Conservation (phyloP, 1,139 yeast genomes). For the Suhomyces maxii region DNA sequence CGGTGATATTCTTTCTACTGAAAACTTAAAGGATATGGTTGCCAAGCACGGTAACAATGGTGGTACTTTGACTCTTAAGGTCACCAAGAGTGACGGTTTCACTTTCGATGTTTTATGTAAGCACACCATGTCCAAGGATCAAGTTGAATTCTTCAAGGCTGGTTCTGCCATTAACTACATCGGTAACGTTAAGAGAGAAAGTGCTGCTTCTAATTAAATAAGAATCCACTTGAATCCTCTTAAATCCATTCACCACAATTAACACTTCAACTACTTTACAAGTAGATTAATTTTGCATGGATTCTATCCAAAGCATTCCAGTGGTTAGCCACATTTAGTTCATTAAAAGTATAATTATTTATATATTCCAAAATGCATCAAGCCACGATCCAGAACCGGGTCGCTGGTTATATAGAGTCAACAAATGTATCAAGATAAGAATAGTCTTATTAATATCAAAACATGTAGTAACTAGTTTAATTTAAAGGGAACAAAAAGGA, state of each 20-base stretch:
- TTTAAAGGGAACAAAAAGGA: too few relatives aligned
- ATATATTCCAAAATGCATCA: not conserved
- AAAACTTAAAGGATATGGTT: conserved; percentile 75
- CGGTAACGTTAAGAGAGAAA: conserved; percentile 57
- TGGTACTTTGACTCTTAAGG: conserved; percentile 67
- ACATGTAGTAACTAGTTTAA: too few relatives aligned
- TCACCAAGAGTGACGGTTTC: conserved; percentile 76
- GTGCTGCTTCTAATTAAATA: not conserved
- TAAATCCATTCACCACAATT: not conserved
- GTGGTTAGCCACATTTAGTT: not conserved
- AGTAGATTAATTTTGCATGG: not conserved
- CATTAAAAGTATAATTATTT: not conserved
- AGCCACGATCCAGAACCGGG: not conserved
- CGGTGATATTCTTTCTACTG: conserved; percentile 78
- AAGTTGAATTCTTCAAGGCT: conserved; percentile 92
- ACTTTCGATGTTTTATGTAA: conserved; percentile 69
- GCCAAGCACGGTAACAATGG: conserved; percentile 85
- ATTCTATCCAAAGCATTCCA: not conserved
- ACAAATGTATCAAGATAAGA: not conserved
- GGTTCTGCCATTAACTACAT: conserved; percentile 95
- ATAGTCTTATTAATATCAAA: too few relatives aligned
- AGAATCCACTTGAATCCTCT: not conserved
- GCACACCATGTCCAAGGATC: conserved; percentile 97
- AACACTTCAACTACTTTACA: not conserved
- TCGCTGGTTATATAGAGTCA: too few relatives aligned